Evolutionary conservation across 768 basidiomycete genomes (phyloP), one percentile per base, ranked within the genome.

Genomic region (Mycena amicta): DNA sequence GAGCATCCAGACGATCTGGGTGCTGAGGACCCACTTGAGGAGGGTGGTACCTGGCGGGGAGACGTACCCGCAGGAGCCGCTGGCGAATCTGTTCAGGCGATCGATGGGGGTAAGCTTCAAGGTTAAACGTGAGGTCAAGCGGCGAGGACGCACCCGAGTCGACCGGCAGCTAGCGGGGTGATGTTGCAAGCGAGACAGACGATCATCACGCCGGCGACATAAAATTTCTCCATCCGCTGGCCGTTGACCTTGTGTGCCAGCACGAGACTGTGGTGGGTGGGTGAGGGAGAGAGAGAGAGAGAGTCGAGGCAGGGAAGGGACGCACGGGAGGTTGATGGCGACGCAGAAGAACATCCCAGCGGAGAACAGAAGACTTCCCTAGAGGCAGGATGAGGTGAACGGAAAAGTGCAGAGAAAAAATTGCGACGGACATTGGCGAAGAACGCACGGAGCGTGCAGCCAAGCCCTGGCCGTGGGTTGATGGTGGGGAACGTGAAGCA

Each of bases 271-370:
- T n/a, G n/a, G n/a, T n/a, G n/a, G n/a, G n/a, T n/a, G 12, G 12
- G 43, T 16, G 22, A 45, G 43, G 5, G 8, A 45, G 12, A 23
- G 8, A n/a, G 6, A 16, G 43, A 23, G 33, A 37, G 8, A 18
- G 18, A 37, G 18, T 8, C 33, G 18, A 18, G 33, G 33, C 8
- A n/a, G n/a, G n/a, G n/a, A n/a, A n/a, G n/a, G n/a, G 22, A 23
- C 45, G 20, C 16, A 55, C 45, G 54, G 54, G 2, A 55, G 54
- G 46, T 55, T 47, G 20, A 55, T 16, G 20, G 43, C 54, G 22
- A 55, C 40, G 22, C 45, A 55, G 45, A 47, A 55, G 45, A 47
- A 55, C 54, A 55, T 55, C 23, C 41, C 41, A 3, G 45, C 54
- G 16, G 54, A 47, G 30, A 46, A 55, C 45, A 47, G 22, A 15